Evolutionary conservation across 768 basidiomycete genomes (phyloP).

Genomic region (Lactarius hatsudake): DNA sequence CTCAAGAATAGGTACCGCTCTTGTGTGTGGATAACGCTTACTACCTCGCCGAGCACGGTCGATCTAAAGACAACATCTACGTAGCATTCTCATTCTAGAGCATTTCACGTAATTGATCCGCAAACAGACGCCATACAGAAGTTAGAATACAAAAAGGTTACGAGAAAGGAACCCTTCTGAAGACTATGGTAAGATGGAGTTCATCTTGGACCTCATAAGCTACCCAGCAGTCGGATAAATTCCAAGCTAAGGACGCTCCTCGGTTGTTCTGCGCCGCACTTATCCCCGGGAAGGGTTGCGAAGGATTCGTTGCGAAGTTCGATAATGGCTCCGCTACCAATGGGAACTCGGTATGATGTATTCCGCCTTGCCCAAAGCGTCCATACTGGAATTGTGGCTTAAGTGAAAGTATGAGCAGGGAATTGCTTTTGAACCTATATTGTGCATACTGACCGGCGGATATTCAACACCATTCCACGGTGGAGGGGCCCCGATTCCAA

Average conservation of each 20-base stretch:
- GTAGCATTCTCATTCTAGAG: background rate
- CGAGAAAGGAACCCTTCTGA: constrained; percentile 1
- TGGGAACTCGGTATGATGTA: background rate
- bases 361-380: background rate
- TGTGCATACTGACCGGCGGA: background rate
- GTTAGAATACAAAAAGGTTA: background rate
- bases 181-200: constrained; percentile 7
- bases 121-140: background rate
- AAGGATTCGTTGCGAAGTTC: background rate
- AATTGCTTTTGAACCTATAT: background rate
- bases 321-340: background rate
- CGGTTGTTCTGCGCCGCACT: background rate
- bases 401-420: background rate
- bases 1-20: too few species aligned
- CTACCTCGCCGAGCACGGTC: background rate
- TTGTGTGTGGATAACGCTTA: background rate
- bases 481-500: background rate
- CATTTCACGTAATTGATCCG: background rate
- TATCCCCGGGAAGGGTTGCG: background rate
- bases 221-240: background rate
- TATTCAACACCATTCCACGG: background rate
- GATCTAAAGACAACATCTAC: background rate
- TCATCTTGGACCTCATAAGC: constrained; percentile 4
- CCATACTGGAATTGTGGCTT: background rate
- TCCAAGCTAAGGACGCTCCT: background rate